Percentiles rank a stretch among this genome's conserved stretches.
Conservation (phyloP, 169 alveolate species). For the Besnoitia besnoiti region DNA sequence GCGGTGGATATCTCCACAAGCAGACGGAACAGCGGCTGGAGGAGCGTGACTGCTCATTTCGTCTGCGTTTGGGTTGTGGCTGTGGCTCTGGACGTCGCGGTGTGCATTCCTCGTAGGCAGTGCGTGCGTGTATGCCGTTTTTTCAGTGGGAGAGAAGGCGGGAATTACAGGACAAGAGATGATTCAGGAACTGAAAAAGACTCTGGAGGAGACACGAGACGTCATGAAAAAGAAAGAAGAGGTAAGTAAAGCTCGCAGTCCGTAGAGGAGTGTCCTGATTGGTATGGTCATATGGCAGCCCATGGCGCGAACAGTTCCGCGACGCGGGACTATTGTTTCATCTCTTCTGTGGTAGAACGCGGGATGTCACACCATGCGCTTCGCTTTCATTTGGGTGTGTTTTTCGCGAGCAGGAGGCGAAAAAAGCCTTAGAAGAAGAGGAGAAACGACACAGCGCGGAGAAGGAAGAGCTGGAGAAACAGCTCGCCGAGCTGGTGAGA, state of each 20-base stretch:
- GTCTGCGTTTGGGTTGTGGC: no score
- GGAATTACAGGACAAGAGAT: constrained; percentile 38
- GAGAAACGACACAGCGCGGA: neutral
- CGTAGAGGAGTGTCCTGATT: no score
- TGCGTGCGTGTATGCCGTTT: neutral
- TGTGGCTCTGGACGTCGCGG: no score
- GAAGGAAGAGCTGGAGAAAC: constrained; percentile 3
- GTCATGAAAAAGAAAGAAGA: constrained; percentile 8
- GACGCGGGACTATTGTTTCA: no score
- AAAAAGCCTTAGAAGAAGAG: neutral
- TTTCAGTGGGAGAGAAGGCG: constrained; percentile 30
- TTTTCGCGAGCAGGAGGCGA: neutral
- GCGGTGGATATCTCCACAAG: no score
- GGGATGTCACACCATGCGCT: neutral
- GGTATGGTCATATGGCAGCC: no score
- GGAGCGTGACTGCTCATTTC: no score
- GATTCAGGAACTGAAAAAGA: constrained; percentile 4
- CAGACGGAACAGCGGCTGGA: no score
- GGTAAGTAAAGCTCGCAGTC: neutral
- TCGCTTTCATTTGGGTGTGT: neutral
- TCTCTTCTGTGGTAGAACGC: no score
- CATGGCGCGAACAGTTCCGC: no score
- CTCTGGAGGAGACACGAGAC: neutral
- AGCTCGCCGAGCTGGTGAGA: constrained; percentile 16
- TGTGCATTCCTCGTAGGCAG: no score